phyloP scores from a whole-genome alignment of 2,329 filamentous ascomycete genomes.

The Madurella mycetomatis region DNA sequence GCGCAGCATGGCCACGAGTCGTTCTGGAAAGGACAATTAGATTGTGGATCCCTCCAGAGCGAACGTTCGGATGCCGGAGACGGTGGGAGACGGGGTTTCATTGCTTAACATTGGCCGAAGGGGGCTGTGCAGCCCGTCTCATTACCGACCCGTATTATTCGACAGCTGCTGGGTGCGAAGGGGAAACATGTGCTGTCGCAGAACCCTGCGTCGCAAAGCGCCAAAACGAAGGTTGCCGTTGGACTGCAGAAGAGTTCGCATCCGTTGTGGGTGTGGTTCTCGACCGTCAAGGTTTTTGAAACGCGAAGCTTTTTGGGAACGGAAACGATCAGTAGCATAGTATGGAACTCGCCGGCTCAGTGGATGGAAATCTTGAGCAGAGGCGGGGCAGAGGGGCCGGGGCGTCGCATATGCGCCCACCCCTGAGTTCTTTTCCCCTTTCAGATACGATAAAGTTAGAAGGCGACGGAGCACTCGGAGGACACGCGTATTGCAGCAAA shows the following conservation, averaged over 20 bases:
- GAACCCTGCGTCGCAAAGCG: too few relatives aligned
- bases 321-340: too few relatives aligned
- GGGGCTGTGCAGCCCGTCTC: slow-evolving; percentile 12
- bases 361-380: too few relatives aligned
- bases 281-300: too few relatives aligned
- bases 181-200: slow-evolving; percentile 12
- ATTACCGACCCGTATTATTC: background rate
- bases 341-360: too few relatives aligned
- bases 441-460: background rate
- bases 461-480: background rate
- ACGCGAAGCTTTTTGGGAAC: too few relatives aligned
- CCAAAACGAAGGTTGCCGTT: too few relatives aligned
- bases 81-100: background rate
- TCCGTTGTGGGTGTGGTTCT: too few relatives aligned
- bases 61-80: background rate
- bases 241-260: too few relatives aligned
- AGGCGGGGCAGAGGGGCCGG: background rate
- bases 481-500: background rate
- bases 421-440: slow-evolving; percentile 2
- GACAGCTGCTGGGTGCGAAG: background rate
- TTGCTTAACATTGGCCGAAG: background rate
- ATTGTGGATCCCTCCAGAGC: too few relatives aligned
- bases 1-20: background rate
- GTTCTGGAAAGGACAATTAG: background rate
- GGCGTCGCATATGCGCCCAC: slow-evolving; percentile 6